phyloP scores from a whole-genome alignment of 2,329 filamentous ascomycete species.

The Trichoderma afroharzianum region DNA sequence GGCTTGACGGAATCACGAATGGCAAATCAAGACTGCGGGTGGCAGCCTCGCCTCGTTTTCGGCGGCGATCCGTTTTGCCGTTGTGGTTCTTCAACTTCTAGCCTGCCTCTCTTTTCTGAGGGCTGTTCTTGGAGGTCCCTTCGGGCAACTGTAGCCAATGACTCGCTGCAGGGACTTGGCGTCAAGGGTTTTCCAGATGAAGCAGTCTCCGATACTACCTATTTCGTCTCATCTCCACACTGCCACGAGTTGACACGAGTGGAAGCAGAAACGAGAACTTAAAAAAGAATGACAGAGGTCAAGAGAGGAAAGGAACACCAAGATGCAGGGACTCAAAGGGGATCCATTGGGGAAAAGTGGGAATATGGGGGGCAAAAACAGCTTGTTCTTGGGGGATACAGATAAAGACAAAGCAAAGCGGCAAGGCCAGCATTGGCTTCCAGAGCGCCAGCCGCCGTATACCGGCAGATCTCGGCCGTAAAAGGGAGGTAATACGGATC shows the following conservation, averaged over 20 bases:
- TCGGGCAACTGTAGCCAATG: neutral
- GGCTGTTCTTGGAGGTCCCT: neutral
- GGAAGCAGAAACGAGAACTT: neutral
- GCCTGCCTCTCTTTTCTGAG: neutral
- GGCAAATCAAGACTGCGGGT: neutral
- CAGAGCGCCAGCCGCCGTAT: neutral
- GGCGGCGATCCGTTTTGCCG: neutral
- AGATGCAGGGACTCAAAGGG: neutral
- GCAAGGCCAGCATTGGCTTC: neutral
- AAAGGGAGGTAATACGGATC: slow-evolving; percentile 11
- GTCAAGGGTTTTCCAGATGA: neutral
- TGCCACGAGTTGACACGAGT: neutral
- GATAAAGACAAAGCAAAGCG: neutral
- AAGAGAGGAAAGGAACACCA: neutral
- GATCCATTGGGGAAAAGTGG: neutral
- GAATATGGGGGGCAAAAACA: neutral
- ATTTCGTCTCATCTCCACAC: neutral
- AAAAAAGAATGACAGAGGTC: neutral
- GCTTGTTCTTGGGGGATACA: neutral
- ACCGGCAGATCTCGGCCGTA: slow-evolving; percentile 12
- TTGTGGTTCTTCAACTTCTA: neutral
- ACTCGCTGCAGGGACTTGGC: neutral
- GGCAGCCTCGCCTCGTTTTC: neutral
- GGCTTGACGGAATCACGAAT: neutral
- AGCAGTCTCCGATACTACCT: neutral